Percentiles rank a stretch among this genome's conserved stretches.
phyloP scores from a whole-genome alignment of 768 basidiomycete genomes.

The Collybia sp. region DNA sequence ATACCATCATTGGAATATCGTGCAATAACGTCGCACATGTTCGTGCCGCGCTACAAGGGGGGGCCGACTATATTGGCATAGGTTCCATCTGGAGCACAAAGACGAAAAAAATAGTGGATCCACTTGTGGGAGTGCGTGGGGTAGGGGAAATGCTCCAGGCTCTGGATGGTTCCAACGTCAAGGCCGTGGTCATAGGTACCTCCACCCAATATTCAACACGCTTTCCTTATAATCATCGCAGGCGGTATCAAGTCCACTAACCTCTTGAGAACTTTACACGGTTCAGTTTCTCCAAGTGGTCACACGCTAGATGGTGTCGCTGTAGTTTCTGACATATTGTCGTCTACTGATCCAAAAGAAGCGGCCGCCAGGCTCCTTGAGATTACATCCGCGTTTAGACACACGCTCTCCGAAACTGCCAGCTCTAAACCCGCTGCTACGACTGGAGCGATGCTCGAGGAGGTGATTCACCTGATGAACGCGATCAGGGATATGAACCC shows the following conservation, averaged over 20 bases:
- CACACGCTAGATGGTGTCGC: conserved; percentile 77
- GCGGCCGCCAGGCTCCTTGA: conserved; percentile 42
- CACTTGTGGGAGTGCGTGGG: conserved; percentile 67
- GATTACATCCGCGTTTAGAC: conserved; percentile 40
- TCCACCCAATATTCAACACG: background rate
- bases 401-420: background rate
- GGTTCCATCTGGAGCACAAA: conserved; percentile 80
- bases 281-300: conserved; percentile 53
- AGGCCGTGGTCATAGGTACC: conserved; percentile 82
- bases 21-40: conserved; percentile 69
- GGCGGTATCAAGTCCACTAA: conserved; percentile 87
- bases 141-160: conserved; percentile 62
- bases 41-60: conserved; percentile 50
- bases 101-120: conserved; percentile 69
- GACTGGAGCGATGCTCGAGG: conserved; percentile 30
- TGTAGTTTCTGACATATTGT: conserved; percentile 83
- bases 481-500: conserved; percentile 53
- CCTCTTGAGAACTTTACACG: conserved; percentile 70
- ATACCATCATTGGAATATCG: conserved; percentile 75
- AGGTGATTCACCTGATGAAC: conserved; percentile 44
- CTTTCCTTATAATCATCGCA: conserved; percentile 20
- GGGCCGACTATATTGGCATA: conserved; percentile 85
- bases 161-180: conserved; percentile 59
- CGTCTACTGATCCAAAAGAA: conserved; percentile 48
- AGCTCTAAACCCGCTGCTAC: conserved; percentile 9